Conservation (phyloP, 2,329 filamentous ascomycete genomes). For the Ophiosphaerella narmari region DNA sequence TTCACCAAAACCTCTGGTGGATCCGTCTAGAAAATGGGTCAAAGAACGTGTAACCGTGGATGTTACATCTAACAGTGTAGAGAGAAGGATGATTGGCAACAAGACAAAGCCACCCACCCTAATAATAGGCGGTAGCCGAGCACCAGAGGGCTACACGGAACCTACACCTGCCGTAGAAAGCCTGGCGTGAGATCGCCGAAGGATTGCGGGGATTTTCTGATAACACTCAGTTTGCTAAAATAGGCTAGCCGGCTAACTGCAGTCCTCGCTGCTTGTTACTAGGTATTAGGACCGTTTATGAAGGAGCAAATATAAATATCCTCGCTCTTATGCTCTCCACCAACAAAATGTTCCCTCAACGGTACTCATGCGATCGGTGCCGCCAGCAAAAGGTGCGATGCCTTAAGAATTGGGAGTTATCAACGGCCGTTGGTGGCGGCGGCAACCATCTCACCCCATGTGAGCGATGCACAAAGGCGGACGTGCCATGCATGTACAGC, state of each 20-base stretch:
- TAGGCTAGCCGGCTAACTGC: neutral
- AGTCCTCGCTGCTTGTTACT: neutral
- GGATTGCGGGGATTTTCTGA: neutral
- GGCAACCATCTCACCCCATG: conserved; percentile 1
- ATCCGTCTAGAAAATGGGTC: neutral
- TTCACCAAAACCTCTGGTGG: neutral
- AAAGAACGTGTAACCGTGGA: neutral
- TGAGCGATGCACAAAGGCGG: conserved; percentile 5
- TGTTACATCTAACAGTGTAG: neutral
- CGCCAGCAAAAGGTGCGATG: conserved; percentile 9
- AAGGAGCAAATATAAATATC: neutral
- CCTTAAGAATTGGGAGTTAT: neutral
- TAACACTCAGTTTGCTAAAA: neutral
- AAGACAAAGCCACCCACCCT: neutral
- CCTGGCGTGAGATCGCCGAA: neutral
- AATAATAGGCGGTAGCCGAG: neutral
- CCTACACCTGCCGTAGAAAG: too few species aligned
- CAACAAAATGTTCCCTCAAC: conserved; percentile 10
- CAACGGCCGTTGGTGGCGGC: neutral
- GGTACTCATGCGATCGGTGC: conserved; percentile 14
- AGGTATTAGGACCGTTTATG: neutral
- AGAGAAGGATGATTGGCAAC: neutral
- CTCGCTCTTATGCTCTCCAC: neutral
- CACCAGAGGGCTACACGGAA: neutral
- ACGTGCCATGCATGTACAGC: conserved; percentile 5